These are phyloP conservation scores for Canariomyces notabilis DNA, from an alignment of 2,329 filamentous ascomycete genomes.

Conservation along the genomic window DNA sequence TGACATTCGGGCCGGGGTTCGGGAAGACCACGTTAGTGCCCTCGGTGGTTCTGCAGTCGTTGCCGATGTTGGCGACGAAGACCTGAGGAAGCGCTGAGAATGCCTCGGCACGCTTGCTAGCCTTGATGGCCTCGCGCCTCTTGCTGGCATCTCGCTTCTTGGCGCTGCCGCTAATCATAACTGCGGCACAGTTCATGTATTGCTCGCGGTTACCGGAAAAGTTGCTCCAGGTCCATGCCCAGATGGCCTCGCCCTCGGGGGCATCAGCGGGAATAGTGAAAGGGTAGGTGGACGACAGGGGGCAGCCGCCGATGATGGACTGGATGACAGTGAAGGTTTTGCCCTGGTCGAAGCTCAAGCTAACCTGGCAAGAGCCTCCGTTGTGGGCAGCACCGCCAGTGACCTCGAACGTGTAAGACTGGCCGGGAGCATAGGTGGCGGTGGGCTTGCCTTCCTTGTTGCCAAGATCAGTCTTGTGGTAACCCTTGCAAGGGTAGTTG, in stretches of 20 bases:
- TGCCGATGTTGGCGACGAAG: conserved; percentile 65
- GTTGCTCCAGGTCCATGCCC: conserved; percentile 78
- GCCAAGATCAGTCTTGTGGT: conserved; percentile 45
- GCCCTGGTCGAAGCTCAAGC: conserved; percentile 68
- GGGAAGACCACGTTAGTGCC: conserved; percentile 59
- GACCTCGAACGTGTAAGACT: conserved; percentile 58
- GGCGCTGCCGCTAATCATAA: conserved; percentile 51
- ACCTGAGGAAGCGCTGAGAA: conserved; percentile 59
- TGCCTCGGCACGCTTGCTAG: conserved; percentile 31
- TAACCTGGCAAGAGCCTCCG: conserved; percentile 73
- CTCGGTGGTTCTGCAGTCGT: conserved; percentile 52
- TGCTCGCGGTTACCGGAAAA: conserved; percentile 72
- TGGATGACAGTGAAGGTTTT: conserved; percentile 63
- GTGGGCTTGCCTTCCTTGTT: conserved; percentile 47
- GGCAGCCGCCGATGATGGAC: conserved; percentile 52
- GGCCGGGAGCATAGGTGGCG: conserved; percentile 58
- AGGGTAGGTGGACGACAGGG: conserved; percentile 48
- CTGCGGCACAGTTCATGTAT: conserved; percentile 80
- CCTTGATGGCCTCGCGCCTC: not conserved
- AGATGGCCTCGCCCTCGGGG: conserved; percentile 54
- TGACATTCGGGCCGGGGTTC: conserved; percentile 40
- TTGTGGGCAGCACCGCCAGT: conserved; percentile 58
- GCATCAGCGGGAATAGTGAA: conserved; percentile 64
- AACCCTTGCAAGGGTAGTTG: conserved; percentile 74
- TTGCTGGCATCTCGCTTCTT: conserved; percentile 21